A percentile compares a stretch with the other conserved stretches of the same genome.
Evolutionary conservation across 352 stramenopile species (phyloP).

Genomic region (Phytophthora colocasiae): DNA sequence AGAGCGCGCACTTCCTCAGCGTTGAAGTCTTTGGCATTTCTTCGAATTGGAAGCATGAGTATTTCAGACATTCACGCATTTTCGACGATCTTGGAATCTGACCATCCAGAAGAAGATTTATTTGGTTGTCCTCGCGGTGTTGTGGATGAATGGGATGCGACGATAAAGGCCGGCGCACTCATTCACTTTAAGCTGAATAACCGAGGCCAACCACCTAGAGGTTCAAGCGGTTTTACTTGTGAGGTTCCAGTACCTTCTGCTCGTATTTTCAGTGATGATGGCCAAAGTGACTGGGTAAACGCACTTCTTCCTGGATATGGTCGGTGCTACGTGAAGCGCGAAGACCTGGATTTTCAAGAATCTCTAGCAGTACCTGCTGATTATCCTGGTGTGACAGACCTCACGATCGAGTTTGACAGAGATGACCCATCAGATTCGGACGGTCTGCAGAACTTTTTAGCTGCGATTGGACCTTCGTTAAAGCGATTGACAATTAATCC

Average conservation of each 20-base stretch:
- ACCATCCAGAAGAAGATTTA: constrained; percentile 8
- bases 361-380: not conserved
- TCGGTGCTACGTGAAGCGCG: not conserved
- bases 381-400: constrained; percentile 3
- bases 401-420: constrained; percentile 11
- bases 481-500: not conserved
- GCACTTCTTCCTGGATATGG: constrained; percentile 16
- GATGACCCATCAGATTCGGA: not conserved
- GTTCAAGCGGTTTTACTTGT: not conserved
- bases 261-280: constrained; percentile 14
- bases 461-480: constrained; percentile 3
- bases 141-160: constrained; percentile 1
- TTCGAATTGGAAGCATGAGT: not conserved
- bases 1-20: constrained; percentile 1
- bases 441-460: constrained; percentile 5
- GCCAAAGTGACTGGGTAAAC: constrained; percentile 6
- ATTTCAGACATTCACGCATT: constrained; percentile 4
- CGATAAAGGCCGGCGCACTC: not conserved
- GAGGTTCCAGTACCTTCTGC: not conserved
- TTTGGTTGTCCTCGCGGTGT: constrained; percentile 3
- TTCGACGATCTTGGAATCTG: constrained; percentile 2
- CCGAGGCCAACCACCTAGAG: not conserved
- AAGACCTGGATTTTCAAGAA: constrained; percentile 4
- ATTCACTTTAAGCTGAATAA: not conserved
- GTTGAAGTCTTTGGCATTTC: constrained; percentile 2